phyloP scores from a whole-genome alignment of 805 yeast species.

The Saccharomycopsis sp. region DNA sequence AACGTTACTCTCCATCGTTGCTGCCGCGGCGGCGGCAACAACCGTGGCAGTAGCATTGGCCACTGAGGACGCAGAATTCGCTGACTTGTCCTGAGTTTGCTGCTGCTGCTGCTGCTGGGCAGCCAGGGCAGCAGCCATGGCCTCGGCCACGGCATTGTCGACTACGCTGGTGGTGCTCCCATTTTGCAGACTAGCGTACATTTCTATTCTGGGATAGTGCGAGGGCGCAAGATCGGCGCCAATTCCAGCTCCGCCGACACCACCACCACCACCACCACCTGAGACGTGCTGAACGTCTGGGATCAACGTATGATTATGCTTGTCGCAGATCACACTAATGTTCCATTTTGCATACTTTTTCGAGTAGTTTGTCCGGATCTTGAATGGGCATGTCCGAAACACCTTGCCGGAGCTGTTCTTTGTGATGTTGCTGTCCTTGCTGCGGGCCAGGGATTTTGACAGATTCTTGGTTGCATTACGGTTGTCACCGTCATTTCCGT shows the following conservation, averaged over 20 bases:
- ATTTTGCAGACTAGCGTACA: neutral
- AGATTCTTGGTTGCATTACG: neutral
- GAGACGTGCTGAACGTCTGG: slow-evolving; percentile 1
- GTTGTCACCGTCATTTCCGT: neutral
- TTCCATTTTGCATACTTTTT: slow-evolving; percentile 17
- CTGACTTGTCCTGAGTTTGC: no score
- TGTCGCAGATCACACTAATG: slow-evolving; percentile 11
- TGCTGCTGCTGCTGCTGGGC: no score
- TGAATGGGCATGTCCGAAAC: slow-evolving; percentile 12
- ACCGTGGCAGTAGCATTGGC: neutral
- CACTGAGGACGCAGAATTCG: no score
- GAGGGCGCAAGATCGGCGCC: neutral
- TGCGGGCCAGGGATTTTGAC: no score
- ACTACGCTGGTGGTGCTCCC: no score
- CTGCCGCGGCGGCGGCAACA: neutral
- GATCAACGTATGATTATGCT: slow-evolving; percentile 11
- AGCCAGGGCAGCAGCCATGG: neutral
- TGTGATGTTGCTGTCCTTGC: neutral
- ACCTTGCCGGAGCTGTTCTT: slow-evolving; percentile 2
- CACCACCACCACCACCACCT: no score
- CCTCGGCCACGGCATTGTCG: neutral
- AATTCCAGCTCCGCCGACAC: no score
- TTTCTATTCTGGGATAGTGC: neutral
- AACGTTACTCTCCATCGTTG: neutral
- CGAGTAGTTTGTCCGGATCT: slow-evolving; percentile 12